These are phyloP conservation scores for Suillus sp. DNA, from an alignment of 768 basidiomycete genomes.

Conservation along the genomic window DNA sequence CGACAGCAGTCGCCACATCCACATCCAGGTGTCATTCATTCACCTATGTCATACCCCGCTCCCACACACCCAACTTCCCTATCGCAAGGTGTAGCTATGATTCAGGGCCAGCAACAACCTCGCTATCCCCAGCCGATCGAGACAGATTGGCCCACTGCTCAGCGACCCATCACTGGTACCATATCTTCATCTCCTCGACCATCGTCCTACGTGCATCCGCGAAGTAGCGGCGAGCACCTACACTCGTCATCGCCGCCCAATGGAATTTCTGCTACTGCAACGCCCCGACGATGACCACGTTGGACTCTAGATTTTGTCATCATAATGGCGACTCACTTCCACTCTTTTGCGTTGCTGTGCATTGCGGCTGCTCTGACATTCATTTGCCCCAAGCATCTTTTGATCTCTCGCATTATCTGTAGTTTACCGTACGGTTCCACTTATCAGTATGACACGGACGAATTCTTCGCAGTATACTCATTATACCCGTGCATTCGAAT, in stretches of 20 bases:
- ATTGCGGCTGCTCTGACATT: constrained; percentile 30
- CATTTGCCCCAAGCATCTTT: constrained; percentile 32
- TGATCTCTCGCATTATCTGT: constrained; percentile 56
- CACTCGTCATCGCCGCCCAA: constrained; percentile 41
- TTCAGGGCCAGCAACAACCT: constrained; percentile 45
- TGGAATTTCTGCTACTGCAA: constrained; percentile 50
- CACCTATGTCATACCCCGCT: constrained; percentile 47
- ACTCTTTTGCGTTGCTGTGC: constrained; percentile 27
- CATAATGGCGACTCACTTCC: constrained; percentile 11
- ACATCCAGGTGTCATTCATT: constrained; percentile 41
- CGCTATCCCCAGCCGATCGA: constrained; percentile 47
- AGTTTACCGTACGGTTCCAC: constrained; percentile 53
- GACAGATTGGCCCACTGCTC: constrained; percentile 39
- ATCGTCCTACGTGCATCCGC: constrained; percentile 49
- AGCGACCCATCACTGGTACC: constrained; percentile 42
- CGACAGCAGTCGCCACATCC: constrained; percentile 44
- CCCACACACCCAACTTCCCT: constrained; percentile 47
- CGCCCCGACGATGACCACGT: constrained; percentile 42
- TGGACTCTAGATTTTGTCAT: constrained; percentile 10
- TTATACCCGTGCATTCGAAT: constrained; percentile 54
- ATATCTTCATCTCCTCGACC: constrained; percentile 46
- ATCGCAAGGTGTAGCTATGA: constrained; percentile 46
- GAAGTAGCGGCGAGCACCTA: constrained; percentile 46
- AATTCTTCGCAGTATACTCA: constrained; percentile 59
- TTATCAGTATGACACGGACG: constrained; percentile 62